Evolutionary conservation across 2,329 filamentous ascomycete species (phyloP).

Genomic region (Chrysoporthe deuterocubensis): DNA sequence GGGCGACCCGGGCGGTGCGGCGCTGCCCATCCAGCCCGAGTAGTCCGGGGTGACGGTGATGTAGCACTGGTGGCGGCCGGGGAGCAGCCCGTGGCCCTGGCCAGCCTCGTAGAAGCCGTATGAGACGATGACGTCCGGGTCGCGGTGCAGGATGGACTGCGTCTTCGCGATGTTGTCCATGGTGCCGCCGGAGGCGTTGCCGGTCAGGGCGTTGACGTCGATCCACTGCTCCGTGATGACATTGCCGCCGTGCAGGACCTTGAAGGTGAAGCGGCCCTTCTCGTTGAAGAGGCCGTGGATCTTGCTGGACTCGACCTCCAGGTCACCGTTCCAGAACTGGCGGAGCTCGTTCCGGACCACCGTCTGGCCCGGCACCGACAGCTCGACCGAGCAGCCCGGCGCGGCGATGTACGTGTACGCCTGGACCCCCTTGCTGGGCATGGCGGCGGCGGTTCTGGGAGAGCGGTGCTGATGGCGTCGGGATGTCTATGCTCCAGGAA

Average conservation of each 20-base stretch:
- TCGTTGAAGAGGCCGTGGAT: slow-evolving; percentile 48
- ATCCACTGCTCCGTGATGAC: slow-evolving; percentile 49
- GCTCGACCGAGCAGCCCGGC: slow-evolving; percentile 46
- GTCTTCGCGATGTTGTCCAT: slow-evolving; percentile 41
- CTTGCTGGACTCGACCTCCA: slow-evolving; percentile 50
- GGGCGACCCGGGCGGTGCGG: slow-evolving; percentile 45
- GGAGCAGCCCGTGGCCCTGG: slow-evolving; percentile 45
- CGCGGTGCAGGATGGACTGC: slow-evolving; percentile 35
- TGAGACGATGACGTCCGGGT: slow-evolving; percentile 44
- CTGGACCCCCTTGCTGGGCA: slow-evolving; percentile 48
- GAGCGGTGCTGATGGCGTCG: too few relatives aligned
- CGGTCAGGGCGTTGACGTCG: slow-evolving; percentile 51
- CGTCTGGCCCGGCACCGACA: slow-evolving; percentile 46
- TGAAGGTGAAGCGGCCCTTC: slow-evolving; percentile 49
- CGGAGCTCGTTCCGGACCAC: slow-evolving; percentile 40
- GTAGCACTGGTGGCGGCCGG: slow-evolving; percentile 49
- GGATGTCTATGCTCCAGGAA: too few relatives aligned
- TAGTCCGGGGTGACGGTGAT: slow-evolving; percentile 50
- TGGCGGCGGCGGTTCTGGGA: slow-evolving; percentile 31
- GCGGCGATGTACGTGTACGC: slow-evolving; percentile 45
- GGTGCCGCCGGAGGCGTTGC: slow-evolving; percentile 46
- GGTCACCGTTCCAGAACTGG: slow-evolving; percentile 43
- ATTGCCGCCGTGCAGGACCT: slow-evolving; percentile 43
- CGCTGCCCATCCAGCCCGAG: slow-evolving; percentile 47
- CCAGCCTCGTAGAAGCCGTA: slow-evolving; percentile 57